Evolutionary conservation across 805 yeast genomes (phyloP).

Genomic region (Ogataea paradorogensis): DNA sequence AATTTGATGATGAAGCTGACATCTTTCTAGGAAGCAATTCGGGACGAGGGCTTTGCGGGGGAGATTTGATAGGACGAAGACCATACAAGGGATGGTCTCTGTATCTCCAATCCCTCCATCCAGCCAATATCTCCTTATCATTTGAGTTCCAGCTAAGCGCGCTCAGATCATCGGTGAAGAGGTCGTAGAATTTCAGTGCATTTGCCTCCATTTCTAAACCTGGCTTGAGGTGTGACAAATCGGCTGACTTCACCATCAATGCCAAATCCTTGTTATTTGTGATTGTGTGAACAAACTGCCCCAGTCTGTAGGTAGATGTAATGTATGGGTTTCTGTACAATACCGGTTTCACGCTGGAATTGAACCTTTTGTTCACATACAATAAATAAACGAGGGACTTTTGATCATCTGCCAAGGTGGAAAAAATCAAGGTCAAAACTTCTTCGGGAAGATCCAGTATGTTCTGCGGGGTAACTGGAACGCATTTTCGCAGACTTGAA

Average conservation of each 20-base stretch:
- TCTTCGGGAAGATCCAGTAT: conserved; percentile 41
- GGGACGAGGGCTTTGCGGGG: conserved; percentile 8
- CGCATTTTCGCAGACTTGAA: conserved; percentile 9
- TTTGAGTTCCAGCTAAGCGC: conserved; percentile 3
- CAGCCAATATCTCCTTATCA: conserved; percentile 49
- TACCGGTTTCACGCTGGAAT: conserved; percentile 48
- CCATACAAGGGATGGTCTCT: conserved; percentile 66
- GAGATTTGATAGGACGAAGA: conserved; percentile 1
- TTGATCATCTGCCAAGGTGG: conserved; percentile 35
- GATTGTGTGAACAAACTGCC: conserved; percentile 73
- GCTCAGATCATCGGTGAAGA: conserved; percentile 13
- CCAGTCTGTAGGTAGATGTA: conserved; percentile 72
- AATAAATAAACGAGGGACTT: conserved; percentile 43
- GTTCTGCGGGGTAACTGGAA: conserved; percentile 9
- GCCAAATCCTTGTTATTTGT: conserved; percentile 57
- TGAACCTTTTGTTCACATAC: conserved; percentile 49
- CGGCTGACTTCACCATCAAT: conserved; percentile 49
- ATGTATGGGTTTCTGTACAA: conserved; percentile 56
- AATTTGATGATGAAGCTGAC: conserved; percentile 17
- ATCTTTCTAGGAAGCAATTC: conserved; percentile 1
- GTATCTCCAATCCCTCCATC: conserved; percentile 92
- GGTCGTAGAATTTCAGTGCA: conserved; percentile 17
- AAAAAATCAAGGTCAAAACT: conserved; percentile 38
- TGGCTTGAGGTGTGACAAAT: conserved; percentile 49
- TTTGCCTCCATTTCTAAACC: conserved; percentile 34